phyloP scores from a whole-genome alignment of 495 filamentous ascomycete species.

The Glonium stellatum region DNA sequence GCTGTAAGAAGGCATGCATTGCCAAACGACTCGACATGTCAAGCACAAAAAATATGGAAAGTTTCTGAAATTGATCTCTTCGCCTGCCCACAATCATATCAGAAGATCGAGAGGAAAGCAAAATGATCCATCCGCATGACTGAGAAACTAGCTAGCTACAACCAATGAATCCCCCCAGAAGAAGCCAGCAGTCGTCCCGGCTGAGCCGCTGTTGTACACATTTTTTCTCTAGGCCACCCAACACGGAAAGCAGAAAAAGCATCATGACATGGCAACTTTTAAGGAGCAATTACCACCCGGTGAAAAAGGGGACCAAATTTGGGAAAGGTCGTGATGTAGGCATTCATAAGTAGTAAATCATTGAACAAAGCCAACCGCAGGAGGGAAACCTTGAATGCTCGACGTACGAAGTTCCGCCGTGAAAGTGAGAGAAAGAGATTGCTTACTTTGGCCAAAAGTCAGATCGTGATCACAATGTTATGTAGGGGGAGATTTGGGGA shows the following conservation, averaged over 20 bases:
- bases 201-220: conserved; percentile 25
- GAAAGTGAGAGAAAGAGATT: conserved; percentile 18
- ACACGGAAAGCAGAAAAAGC: conserved; percentile 12
- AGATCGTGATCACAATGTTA: conserved; percentile 4
- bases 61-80: conserved; percentile 19
- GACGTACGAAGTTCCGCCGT: conserved; percentile 9
- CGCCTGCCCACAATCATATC: conserved; percentile 12
- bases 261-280: conserved; percentile 29
- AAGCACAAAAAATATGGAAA: conserved; percentile 19
- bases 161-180: conserved; percentile 7
- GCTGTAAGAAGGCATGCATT: conserved; percentile 17
- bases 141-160: conserved; percentile 25
- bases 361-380: conserved; percentile 24
- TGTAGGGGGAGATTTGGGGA: neutral
- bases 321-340: conserved; percentile 23
- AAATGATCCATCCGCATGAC: conserved; percentile 6
- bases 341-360: conserved; percentile 23
- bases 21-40: conserved; percentile 5
- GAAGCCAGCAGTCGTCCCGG: conserved; percentile 16
- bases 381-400: conserved; percentile 6
- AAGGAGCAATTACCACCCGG: conserved; percentile 19
- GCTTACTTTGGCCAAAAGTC: conserved; percentile 20
- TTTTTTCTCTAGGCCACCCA: conserved; percentile 19
- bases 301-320: conserved; percentile 12
- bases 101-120: conserved; percentile 19